Conservation (phyloP, 2,329 filamentous ascomycete species). For the Tolypocladium pustulatum region DNA sequence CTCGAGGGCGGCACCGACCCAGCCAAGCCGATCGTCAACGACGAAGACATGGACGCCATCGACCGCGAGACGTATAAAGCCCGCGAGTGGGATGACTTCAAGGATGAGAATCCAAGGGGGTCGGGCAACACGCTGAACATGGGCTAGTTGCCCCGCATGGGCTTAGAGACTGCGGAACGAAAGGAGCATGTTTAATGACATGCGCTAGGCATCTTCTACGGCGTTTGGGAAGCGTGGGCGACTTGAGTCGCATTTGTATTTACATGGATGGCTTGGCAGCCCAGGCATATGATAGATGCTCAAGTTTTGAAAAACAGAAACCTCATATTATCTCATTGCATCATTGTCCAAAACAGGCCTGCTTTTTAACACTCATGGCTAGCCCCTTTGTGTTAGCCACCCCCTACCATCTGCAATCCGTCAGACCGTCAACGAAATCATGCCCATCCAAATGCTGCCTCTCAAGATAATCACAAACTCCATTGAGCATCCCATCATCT, state of each 20-base stretch:
- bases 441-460: neutral
- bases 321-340: neutral
- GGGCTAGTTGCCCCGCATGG: constrained; percentile 27
- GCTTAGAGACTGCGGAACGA: neutral
- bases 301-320: neutral
- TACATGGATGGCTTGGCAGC: neutral
- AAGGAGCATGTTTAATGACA: neutral
- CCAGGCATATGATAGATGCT: neutral
- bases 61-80: constrained; percentile 91
- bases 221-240: neutral
- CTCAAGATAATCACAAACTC: neutral
- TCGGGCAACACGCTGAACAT: constrained; percentile 76
- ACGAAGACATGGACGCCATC: constrained; percentile 80
- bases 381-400: neutral
- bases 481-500: neutral
- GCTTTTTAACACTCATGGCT: neutral
- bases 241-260: neutral
- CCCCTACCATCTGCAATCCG: neutral
- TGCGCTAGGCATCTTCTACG: neutral
- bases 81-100: constrained; percentile 89
- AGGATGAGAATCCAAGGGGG: constrained; percentile 77
- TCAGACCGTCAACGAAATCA: neutral
- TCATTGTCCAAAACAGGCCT: neutral
- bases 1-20: constrained; percentile 82
- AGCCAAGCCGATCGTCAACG: constrained; percentile 62